Percentiles rank a stretch among this genome's conserved stretches.
phyloP scores from a whole-genome alignment of 257 asterid species.

The Jacaranda mimosifolia region DNA sequence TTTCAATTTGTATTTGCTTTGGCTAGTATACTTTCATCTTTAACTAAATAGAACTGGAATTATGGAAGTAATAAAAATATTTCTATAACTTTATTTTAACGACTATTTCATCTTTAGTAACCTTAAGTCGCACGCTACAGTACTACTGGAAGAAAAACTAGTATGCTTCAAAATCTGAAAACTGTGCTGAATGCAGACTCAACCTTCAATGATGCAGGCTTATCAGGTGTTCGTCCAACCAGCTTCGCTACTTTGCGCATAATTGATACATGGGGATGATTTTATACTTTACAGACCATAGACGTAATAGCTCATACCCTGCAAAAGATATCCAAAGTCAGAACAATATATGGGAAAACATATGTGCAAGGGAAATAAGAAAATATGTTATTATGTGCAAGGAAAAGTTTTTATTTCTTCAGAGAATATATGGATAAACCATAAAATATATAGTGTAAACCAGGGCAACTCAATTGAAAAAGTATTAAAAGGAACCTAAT shows the following conservation, averaged over 20 bases:
- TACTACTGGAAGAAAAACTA: neutral
- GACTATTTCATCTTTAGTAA: neutral
- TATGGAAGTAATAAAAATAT: too few relatives aligned
- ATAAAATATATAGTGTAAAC: too few relatives aligned
- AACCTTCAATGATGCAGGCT: neutral
- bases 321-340: neutral
- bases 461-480: too few relatives aligned
- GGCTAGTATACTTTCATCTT: neutral
- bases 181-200: neutral
- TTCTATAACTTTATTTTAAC: neutral
- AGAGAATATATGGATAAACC: neutral
- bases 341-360: neutral
- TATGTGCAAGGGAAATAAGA: neutral
- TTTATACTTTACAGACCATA: neutral
- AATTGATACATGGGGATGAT: neutral
- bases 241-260: neutral
- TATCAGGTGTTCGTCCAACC: neutral
- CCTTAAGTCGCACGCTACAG: constrained; percentile 23
- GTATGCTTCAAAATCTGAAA: neutral
- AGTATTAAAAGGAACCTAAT: too few relatives aligned
- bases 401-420: neutral
- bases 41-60: too few relatives aligned
- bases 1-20: neutral
- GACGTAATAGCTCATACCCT: neutral
- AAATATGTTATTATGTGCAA: neutral